Evolutionary conservation across 2,329 filamentous ascomycete genomes (phyloP).

Genomic region (Clonostachys chloroleuca): DNA sequence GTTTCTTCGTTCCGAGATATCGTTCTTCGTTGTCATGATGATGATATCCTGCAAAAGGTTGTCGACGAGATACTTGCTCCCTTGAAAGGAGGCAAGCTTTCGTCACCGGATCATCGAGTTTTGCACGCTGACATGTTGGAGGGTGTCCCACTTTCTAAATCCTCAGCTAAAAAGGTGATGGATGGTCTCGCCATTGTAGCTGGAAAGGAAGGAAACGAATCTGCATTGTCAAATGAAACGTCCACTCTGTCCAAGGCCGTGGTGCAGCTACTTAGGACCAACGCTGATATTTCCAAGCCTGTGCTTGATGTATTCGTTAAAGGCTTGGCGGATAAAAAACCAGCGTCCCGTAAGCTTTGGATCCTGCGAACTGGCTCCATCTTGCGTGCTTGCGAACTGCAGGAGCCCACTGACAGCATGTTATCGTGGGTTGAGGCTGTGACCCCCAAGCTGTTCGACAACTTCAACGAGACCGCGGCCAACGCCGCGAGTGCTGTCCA

Average conservation of each 20-base stretch:
- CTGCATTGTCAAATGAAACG: conserved; percentile 72
- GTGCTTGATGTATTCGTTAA: conserved; percentile 71
- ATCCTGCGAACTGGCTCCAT: conserved; percentile 68
- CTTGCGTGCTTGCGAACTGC: conserved; percentile 50
- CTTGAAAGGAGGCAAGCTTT: conserved; percentile 78
- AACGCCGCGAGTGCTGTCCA: conserved; percentile 80
- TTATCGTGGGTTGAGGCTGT: conserved; percentile 48
- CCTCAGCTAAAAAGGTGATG: conserved; percentile 63
- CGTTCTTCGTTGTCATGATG: conserved; percentile 56
- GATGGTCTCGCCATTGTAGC: conserved; percentile 64
- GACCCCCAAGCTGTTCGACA: conserved; percentile 55
- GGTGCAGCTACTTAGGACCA: conserved; percentile 55
- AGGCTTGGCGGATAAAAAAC: conserved; percentile 81
- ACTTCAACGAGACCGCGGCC: conserved; percentile 71
- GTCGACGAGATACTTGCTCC: conserved; percentile 75
- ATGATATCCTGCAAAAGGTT: conserved; percentile 58
- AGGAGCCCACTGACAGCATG: conserved; percentile 40
- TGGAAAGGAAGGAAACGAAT: conserved; percentile 84
- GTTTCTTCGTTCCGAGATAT: conserved; percentile 69
- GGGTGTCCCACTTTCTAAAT: conserved; percentile 53
- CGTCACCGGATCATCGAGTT: conserved; percentile 79
- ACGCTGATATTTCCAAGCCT: conserved; percentile 57
- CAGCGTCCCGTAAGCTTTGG: conserved; percentile 75
- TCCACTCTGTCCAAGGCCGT: conserved; percentile 64
- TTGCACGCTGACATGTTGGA: conserved; percentile 79